phyloP scores from a whole-genome alignment of 1,284 basidiomycete species.

The Ceratobasidium sp. region DNA sequence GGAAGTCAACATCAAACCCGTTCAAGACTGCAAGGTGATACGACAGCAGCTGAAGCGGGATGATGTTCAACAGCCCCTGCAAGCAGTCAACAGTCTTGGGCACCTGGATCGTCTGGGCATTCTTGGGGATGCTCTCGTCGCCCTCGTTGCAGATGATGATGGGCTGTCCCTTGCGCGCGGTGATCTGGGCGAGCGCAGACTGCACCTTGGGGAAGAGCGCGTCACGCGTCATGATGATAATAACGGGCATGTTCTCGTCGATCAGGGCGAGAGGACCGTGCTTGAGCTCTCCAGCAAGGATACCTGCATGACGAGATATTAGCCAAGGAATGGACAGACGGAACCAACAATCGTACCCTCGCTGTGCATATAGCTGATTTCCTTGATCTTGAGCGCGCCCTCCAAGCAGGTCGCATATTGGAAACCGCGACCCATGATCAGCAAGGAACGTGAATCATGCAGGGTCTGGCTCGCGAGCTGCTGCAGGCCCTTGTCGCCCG shows the following conservation, averaged over 20 bases:
- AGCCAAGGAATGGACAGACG: not conserved
- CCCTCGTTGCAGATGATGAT: constrained; percentile 97
- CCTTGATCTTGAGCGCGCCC: constrained; percentile 99
- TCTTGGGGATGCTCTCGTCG: constrained; percentile 81
- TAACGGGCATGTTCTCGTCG: constrained; percentile 98
- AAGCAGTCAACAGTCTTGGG: constrained; percentile 94
- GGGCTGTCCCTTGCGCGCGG: constrained; percentile 94
- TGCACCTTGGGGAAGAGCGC: constrained; percentile 99
- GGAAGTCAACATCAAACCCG: constrained; percentile 99
- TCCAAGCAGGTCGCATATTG: constrained; percentile 98
- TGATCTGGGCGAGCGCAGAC: constrained; percentile 95
- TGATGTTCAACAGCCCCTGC: constrained; percentile 96
- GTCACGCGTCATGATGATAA: constrained; percentile 99
- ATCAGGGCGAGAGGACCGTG: constrained; percentile 97
- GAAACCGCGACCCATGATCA: constrained; percentile 99
- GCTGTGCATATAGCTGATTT: constrained; percentile 94
- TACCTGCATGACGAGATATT: constrained; percentile 57
- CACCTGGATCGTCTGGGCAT: constrained; percentile 89
- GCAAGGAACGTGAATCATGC: constrained; percentile 85
- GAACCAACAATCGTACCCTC: constrained; percentile 66
- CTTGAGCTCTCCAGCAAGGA: constrained; percentile 98
- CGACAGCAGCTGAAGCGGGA: constrained; percentile 94
- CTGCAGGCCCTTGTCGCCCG: constrained; percentile 82
- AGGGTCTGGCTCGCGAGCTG: constrained; percentile 83
- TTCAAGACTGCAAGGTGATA: constrained; percentile 97